phyloP scores from a whole-genome alignment of 441 rosid species.

The Arabidopsis lyrata region DNA sequence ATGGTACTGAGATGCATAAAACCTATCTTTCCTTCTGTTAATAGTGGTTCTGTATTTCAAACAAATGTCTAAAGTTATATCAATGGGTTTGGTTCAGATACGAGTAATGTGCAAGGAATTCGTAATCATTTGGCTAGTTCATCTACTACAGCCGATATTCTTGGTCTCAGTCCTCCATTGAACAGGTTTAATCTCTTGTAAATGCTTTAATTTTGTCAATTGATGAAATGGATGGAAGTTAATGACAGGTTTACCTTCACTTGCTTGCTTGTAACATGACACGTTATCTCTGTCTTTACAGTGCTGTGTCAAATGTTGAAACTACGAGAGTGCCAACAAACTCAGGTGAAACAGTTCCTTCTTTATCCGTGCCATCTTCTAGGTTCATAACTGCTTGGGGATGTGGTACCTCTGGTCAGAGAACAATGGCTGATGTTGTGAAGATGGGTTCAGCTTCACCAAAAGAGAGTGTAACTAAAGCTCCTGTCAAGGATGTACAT shows the following conservation, averaged over 20 bases:
- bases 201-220: not conserved
- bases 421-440: conserved; percentile 91
- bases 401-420: conserved; percentile 70
- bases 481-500: conserved; percentile 60
- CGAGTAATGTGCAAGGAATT: conserved; percentile 57
- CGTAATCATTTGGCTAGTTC: conserved; percentile 55
- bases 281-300: conserved; percentile 45
- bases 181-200: conserved; percentile 12
- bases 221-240: conserved; percentile 4
- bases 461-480: conserved; percentile 52
- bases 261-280: not conserved
- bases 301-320: conserved; percentile 55
- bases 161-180: conserved; percentile 48
- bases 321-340: conserved; percentile 50
- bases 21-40: not conserved
- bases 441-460: conserved; percentile 69
- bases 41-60: not conserved
- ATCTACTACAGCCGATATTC: conserved; percentile 42
- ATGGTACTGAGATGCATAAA: conserved; percentile 52
- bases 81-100: conserved; percentile 51
- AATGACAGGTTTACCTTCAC: not conserved
- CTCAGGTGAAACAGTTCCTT: conserved; percentile 54
- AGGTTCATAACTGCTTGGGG: conserved; percentile 69
- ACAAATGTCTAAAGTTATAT: conserved; percentile 23
- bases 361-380: conserved; percentile 58